A percentile compares a stretch with the other conserved stretches of the same genome.
Conservation (phyloP, 2,329 filamentous ascomycete genomes). For the Microdochium bolleyi region DNA sequence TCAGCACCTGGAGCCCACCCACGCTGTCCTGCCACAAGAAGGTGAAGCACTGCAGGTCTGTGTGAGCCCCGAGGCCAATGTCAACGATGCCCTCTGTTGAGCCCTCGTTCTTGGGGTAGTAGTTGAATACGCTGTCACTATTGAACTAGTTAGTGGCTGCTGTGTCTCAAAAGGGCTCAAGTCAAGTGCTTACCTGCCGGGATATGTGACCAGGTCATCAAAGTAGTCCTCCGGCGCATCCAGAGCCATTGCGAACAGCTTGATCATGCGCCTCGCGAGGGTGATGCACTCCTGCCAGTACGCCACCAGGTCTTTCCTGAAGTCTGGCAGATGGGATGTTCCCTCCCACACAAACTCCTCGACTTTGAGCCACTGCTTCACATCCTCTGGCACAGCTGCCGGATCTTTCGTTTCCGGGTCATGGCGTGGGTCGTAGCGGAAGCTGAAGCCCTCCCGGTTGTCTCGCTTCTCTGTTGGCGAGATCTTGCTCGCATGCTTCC, state of each 20-base stretch:
- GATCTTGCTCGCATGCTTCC: background rate
- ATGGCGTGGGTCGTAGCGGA: conserved; percentile 30
- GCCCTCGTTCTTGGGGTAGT: conserved; percentile 10
- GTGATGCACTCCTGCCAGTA: conserved; percentile 25
- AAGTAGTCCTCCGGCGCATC: conserved; percentile 30
- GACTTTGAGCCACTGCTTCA: conserved; percentile 8
- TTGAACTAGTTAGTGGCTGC: conserved; percentile 32
- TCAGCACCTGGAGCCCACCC: conserved; percentile 36
- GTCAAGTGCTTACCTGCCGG: conserved; percentile 18
- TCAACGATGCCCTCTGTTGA: conserved; percentile 2
- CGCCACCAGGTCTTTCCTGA: conserved; percentile 23
- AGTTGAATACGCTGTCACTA: conserved; percentile 14
- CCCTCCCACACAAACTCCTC: conserved; percentile 12
- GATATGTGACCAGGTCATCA: conserved; percentile 21
- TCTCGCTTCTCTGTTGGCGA: conserved; percentile 14
- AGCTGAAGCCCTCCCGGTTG: conserved; percentile 16
- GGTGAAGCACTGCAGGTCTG: conserved; percentile 40
- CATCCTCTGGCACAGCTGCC: conserved; percentile 4
- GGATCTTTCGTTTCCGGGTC: conserved; percentile 21
- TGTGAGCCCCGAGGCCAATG: conserved; percentile 35
- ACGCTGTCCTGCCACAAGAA: conserved; percentile 34
- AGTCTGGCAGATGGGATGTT: conserved; percentile 18
- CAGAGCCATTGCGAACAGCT: conserved; percentile 30
- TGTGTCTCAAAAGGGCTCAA: conserved; percentile 16
- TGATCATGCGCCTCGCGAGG: conserved; percentile 26